Percentiles rank a stretch among this genome's conserved stretches.
Conservation (phyloP, 2,329 filamentous ascomycete genomes). For the Fusarium papillatum region DNA sequence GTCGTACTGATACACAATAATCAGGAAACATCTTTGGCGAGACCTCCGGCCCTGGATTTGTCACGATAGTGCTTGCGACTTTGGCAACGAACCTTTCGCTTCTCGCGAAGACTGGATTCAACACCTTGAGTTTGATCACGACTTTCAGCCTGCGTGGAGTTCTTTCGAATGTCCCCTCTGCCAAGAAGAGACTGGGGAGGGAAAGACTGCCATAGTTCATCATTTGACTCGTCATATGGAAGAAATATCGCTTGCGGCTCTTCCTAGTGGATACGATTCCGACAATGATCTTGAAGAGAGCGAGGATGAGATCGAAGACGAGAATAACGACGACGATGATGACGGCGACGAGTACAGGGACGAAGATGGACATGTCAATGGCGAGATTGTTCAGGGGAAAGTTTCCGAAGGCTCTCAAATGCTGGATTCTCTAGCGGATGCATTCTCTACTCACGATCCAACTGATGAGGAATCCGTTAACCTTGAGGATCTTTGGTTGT, state of each 20-base stretch:
- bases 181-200: background rate
- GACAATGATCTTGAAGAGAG: background rate
- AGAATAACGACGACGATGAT: background rate
- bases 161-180: background rate
- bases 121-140: background rate
- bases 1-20: accelerated
- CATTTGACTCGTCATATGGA: background rate
- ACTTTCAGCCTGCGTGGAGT: background rate
- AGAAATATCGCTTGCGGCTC: background rate
- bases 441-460: too few relatives aligned
- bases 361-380: too few relatives aligned
- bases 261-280: background rate
- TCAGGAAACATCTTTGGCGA: background rate
- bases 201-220: background rate
- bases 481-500: background rate
- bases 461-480: background rate
- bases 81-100: background rate
- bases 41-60: background rate
- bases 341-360: too few relatives aligned
- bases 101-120: background rate
- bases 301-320: background rate
- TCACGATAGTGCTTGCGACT: background rate
- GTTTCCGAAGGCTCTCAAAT: background rate
- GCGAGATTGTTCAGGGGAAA: background rate
- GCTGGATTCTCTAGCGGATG: background rate